Conservation (phyloP, 306 rosid species). For the Fagus crenata region DNA sequence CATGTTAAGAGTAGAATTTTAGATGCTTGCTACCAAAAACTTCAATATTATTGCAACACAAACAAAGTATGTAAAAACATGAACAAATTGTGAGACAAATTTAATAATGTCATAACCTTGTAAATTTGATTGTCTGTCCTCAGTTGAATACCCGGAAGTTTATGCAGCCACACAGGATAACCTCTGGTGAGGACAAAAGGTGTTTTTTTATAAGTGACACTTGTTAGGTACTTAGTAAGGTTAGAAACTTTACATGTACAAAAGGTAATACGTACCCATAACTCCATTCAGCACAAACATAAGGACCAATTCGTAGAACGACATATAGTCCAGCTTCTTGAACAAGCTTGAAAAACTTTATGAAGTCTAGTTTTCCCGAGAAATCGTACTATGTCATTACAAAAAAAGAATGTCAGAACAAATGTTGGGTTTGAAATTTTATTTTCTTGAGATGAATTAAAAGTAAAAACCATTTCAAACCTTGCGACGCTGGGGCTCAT, state of each 20-base stretch:
- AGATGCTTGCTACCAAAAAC: too few relatives aligned
- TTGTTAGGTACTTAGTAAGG: too few relatives aligned
- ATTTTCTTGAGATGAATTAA: neutral
- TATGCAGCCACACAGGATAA: constrained; percentile 36
- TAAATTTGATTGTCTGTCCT: constrained; percentile 21
- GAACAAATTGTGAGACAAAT: too few relatives aligned
- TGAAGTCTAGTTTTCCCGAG: constrained; percentile 29
- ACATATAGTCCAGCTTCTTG: constrained; percentile 27
- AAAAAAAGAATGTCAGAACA: neutral
- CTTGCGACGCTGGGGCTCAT: constrained; percentile 24
- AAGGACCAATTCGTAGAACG: constrained; percentile 34
- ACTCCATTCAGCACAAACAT: constrained; percentile 38
- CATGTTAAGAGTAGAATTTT: too few relatives aligned
- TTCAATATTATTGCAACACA: too few relatives aligned
- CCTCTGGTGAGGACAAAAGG: constrained; percentile 9
- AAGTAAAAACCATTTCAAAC: neutral
- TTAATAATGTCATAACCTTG: neutral
- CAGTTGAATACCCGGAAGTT: constrained; percentile 27
- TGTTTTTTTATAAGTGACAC: too few relatives aligned
- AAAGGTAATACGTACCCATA: constrained; percentile 17
- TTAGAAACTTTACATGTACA: too few relatives aligned
- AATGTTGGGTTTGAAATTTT: neutral
- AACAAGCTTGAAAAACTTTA: constrained; percentile 23
- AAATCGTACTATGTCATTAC: constrained; percentile 18
- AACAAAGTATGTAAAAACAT: too few relatives aligned